phyloP scores from a whole-genome alignment of 305 asterid genomes.

The Lippia alba region DNA sequence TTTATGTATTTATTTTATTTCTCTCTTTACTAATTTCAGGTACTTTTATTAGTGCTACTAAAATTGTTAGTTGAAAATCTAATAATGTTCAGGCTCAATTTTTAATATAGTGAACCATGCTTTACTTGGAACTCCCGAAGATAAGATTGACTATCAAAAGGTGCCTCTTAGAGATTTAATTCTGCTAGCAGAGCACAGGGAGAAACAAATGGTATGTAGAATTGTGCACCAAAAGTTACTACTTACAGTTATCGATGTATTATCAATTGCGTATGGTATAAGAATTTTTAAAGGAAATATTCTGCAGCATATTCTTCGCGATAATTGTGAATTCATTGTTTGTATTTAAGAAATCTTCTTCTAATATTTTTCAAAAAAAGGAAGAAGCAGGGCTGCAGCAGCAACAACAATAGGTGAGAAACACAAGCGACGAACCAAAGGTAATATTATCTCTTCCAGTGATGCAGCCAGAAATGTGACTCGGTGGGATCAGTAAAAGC shows the following conservation, averaged over 20 bases:
- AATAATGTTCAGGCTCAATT: no score
- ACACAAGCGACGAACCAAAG: slow-evolving; percentile 32
- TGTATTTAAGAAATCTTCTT: slow-evolving; percentile 22
- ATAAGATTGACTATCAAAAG: slow-evolving; percentile 63
- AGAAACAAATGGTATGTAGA: slow-evolving; percentile 59
- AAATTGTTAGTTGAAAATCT: no score
- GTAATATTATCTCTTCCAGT: slow-evolving; percentile 33
- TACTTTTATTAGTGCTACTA: no score
- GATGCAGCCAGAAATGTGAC: no score
- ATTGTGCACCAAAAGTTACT: slow-evolving; percentile 20
- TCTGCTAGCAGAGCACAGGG: slow-evolving; percentile 82
- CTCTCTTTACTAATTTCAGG: no score
- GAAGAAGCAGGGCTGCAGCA: slow-evolving; percentile 47
- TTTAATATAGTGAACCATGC: slow-evolving; percentile 61
- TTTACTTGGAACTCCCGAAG: slow-evolving; percentile 79
- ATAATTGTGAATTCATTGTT: slow-evolving; percentile 7
- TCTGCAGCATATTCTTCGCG: slow-evolving; percentile 15
- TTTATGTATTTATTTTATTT: no score
- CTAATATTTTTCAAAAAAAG: slow-evolving; percentile 57
- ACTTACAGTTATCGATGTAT: slow-evolving; percentile 24
- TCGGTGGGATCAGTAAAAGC: no score
- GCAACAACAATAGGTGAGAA: not conserved
- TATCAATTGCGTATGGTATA: slow-evolving; percentile 3
- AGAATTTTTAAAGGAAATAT: slow-evolving; percentile 5
- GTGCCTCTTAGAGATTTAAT: slow-evolving; percentile 81